Percentiles rank a stretch among this genome's conserved stretches.
Evolutionary conservation across 1,139 yeast genomes (phyloP).

Genomic region (Saccharomycopsis hybrid): DNA sequence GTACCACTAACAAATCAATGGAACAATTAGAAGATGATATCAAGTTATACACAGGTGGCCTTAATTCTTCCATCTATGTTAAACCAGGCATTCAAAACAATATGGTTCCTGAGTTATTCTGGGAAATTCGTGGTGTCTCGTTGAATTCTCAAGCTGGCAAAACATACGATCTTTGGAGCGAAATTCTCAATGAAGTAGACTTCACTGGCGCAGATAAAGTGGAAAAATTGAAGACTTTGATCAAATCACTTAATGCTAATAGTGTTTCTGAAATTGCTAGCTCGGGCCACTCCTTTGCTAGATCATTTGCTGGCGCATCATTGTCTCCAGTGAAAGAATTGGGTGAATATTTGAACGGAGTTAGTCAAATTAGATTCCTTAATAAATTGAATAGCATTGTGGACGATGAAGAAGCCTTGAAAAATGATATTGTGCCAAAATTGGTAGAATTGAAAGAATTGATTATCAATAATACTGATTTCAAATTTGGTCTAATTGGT

Average conservation of each 20-base stretch:
- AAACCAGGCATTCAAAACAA: constrained; percentile 44
- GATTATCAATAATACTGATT: constrained; percentile 34
- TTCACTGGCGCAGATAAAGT: constrained; percentile 59
- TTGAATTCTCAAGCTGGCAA: constrained; percentile 57
- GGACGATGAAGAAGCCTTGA: constrained; percentile 52
- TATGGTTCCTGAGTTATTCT: constrained; percentile 36
- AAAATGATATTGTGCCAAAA: constrained; percentile 54
- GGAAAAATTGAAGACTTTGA: constrained; percentile 65
- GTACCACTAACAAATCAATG: constrained; percentile 64
- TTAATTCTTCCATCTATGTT: constrained; percentile 52
- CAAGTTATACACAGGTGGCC: constrained; percentile 79
- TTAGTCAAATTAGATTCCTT: constrained; percentile 69
- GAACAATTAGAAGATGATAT: constrained; percentile 82
- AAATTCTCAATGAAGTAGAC: constrained; percentile 63
- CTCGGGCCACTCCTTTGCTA: constrained; percentile 82
- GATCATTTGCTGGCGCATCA: constrained; percentile 58
- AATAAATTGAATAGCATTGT: constrained; percentile 47
- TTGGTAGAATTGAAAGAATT: constrained; percentile 48
- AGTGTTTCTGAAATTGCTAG: constrained; percentile 77
- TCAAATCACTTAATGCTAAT: constrained; percentile 71
- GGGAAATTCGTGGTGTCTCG: constrained; percentile 63
- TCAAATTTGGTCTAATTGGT: constrained; percentile 53
- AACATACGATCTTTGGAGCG: constrained; percentile 60
- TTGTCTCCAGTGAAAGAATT: constrained; percentile 56
- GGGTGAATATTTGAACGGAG: constrained; percentile 61